Evolutionary conservation across 495 filamentous ascomycete species (phyloP), one percentile per base, ranked within the genome.

Genomic region (Annulohypoxylon maeteangense): DNA sequence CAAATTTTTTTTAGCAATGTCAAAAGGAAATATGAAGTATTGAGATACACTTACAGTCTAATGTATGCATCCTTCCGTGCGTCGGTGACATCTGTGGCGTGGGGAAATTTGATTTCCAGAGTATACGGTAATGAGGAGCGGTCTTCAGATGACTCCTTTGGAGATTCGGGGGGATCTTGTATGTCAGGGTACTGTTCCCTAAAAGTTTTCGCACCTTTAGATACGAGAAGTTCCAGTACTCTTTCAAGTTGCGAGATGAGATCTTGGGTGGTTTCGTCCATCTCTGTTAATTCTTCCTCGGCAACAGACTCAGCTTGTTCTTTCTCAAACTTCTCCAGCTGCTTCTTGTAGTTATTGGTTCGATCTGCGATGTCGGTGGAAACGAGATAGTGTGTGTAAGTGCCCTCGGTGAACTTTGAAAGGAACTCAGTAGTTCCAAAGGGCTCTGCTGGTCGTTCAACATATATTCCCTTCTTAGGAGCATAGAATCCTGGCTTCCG

Each of bases 141-240:
- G 25, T 75, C 47, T 8, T 62, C 31, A 4, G 74, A 32, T 12
- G 50, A 34, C 10, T 7, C 2, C 1, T 16, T 20, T 54, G 50
- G 2, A 7, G 23, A 7, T 34, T 8, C 6, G n/a, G 44, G 53
- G 12, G 18, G 53, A 23, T 63, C 23, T 48, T n/a, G 22, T 16
- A 80, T 77, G 1, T 89, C 81, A 0, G 92, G 90, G 76, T 89
- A 79, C 18, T 91, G 77, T 59, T 94, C 85, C 18, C 75, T 50
- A 72, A 89, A 93, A 0, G 86, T 85, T 76, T 92, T 93, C 12
- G 87, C 92, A 0, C 84, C 87, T 40, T 79, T 84, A 11, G 77
- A 78, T 4, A 89, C 32, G 40, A 95, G 76, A 0, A 76, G 70
- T 0, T 76, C 62, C 68, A 90, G 87, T 3, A 91, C 74, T 23